Base-by-base conservation (phyloP, 768 basidiomycete species). In the Russula sp. region DNA sequence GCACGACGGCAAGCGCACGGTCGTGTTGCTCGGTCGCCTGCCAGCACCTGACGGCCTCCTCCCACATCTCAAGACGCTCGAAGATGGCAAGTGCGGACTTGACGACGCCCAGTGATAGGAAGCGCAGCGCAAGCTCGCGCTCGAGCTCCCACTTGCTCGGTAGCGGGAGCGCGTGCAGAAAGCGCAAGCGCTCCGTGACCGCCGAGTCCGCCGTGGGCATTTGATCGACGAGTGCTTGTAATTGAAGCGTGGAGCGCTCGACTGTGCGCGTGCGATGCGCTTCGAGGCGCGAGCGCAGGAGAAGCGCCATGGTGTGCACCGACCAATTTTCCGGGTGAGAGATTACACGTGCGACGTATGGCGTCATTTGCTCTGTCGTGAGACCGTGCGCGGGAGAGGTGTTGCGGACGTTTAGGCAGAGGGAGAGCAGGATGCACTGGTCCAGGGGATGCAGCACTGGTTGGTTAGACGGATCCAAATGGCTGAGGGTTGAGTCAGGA, bases 11-110 rank as follows among this genome's bases (percentile, higher is more conserved):
- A 61, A 93, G 79, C 6, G 87, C 97, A 70, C 83, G 85, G 57
- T 92, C 90, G 10, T 81, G 82, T 66, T 82, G 77, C 66, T 96
- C 94, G 75, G 95, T 79, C 18, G 85, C 77, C 62, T 86, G 85
- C 78, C 88, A 91, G 73, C 96, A 98, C 64, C 81, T 79, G 46
- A 93, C 93, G 8, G 91, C 94, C 65, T 98, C 92, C 75, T 97
- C 97, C 95, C 95, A 99, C 93, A 98, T 93, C 75, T 98, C 94
- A 63, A 98, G 77, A 39, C 91, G 81, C 74, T 93, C 88, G 70
- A 93, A 98, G 58, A 98, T 95, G 72, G 90, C 95, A 52, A 98
- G 77, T 0, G 97, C 95, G 5, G 90, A 93, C 67, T 86, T 86
- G 61, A 90, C 79, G 59, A 96, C 93, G 16, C 97, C 97, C 52